Conservation (phyloP, 2,329 filamentous ascomycete genomes). For the Neopestalotiopsis sp. region DNA sequence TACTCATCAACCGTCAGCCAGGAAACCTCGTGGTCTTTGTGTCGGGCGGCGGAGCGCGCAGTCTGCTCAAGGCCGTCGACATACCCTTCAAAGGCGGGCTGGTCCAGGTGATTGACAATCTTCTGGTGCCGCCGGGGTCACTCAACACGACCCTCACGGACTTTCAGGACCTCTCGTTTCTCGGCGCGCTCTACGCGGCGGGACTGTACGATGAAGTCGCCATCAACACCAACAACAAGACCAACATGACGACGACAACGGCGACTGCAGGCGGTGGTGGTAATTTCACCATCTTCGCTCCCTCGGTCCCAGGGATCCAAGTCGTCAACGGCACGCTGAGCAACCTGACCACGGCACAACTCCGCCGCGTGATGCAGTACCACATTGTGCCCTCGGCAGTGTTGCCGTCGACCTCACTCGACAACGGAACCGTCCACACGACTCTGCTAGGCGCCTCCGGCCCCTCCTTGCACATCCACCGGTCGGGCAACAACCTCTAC, state of each 20-base stretch:
- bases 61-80: constrained; percentile 46
- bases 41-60: constrained; percentile 46
- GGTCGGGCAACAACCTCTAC: constrained; percentile 50
- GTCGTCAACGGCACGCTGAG: constrained; percentile 48
- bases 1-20: constrained; percentile 50
- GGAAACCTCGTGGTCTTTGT: constrained; percentile 45
- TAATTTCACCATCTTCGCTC: constrained; percentile 61
- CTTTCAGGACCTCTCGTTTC: constrained; percentile 45
- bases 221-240: constrained; percentile 19
- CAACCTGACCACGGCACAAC: constrained; percentile 43
- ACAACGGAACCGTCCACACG: constrained; percentile 25
- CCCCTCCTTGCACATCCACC: constrained; percentile 43
- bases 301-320: constrained; percentile 56
- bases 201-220: constrained; percentile 46
- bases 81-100: constrained; percentile 53
- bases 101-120: constrained; percentile 57
- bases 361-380: constrained; percentile 56
- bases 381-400: constrained; percentile 61
- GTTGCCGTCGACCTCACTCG: constrained; percentile 51
- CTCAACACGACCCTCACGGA: constrained; percentile 40
- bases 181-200: constrained; percentile 44
- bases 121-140: constrained; percentile 51
- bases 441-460: constrained; percentile 49
- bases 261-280: constrained; percentile 23
- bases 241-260: neutral